Evolutionary conservation across 495 filamentous ascomycete species (phyloP).

Genomic region (Aspergillus cristatus): DNA sequence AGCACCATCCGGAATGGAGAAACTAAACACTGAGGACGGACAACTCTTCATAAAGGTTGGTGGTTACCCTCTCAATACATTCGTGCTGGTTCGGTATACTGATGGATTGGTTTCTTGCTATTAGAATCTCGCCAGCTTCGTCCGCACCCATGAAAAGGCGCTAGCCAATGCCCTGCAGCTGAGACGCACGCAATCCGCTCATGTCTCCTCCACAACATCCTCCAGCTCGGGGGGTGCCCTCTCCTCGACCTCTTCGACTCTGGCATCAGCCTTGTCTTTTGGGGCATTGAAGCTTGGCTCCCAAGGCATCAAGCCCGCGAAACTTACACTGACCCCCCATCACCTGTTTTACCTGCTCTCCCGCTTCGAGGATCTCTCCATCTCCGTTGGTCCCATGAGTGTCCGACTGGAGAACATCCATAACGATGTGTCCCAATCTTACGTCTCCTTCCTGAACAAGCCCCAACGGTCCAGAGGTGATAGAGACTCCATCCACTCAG

Average conservation of each 20-base stretch:
- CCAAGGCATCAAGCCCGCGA: conserved; percentile 74
- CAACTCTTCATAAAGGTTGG: conserved; percentile 79
- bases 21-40: conserved; percentile 67
- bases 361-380: conserved; percentile 84
- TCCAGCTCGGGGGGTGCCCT: conserved; percentile 47
- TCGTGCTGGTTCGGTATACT: conserved; percentile 4
- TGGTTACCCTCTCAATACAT: background rate
- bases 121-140: conserved; percentile 88
- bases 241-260: conserved; percentile 56
- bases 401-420: conserved; percentile 91
- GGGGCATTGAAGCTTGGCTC: conserved; percentile 78
- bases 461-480: conserved; percentile 66
- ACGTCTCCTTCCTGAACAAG: conserved; percentile 90
- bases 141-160: conserved; percentile 94
- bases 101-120: conserved; percentile 1
- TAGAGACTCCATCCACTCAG: conserved; percentile 84
- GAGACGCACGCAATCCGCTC: conserved; percentile 50
- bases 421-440: conserved; percentile 73
- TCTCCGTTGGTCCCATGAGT: conserved; percentile 90
- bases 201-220: conserved; percentile 32
- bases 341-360: conserved; percentile 95
- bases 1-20: conserved; percentile 36
- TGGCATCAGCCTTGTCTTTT: conserved; percentile 78
- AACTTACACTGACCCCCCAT: conserved; percentile 90
- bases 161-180: conserved; percentile 91